These are phyloP conservation scores for Pichia membranifaciens DNA, from an alignment of 805 yeast species.

Conservation along the genomic window DNA sequence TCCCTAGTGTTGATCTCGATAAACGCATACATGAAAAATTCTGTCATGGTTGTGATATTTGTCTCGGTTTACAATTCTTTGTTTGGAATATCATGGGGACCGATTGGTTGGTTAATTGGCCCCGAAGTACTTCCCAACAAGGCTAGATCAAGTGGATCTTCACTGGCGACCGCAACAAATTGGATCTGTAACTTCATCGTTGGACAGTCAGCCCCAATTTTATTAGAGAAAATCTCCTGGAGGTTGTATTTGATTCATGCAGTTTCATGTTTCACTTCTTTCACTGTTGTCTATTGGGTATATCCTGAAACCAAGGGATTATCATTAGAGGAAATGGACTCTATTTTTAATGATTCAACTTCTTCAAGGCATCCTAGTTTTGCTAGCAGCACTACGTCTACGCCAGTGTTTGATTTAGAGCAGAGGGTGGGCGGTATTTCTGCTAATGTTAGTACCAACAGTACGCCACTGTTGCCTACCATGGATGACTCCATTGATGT, in stretches of 20 bases:
- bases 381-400: neutral
- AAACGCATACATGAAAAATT: slow-evolving; percentile 57
- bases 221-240: slow-evolving; percentile 75
- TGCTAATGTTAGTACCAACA: neutral
- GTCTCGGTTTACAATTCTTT: slow-evolving; percentile 77
- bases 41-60: slow-evolving; percentile 52
- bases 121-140: slow-evolving; percentile 82
- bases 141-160: slow-evolving; percentile 86
- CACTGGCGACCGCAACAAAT: slow-evolving; percentile 84
- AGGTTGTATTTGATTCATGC: slow-evolving; percentile 79
- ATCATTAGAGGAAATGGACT: slow-evolving; percentile 85
- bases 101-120: slow-evolving; percentile 78
- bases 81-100: slow-evolving; percentile 92
- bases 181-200: slow-evolving; percentile 92
- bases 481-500: slow-evolving; percentile 17
- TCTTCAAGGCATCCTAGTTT: slow-evolving; percentile 13
- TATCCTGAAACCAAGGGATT: slow-evolving; percentile 93
- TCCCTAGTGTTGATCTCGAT: slow-evolving; percentile 62
- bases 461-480: slow-evolving; percentile 1
- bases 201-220: slow-evolving; percentile 85
- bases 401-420: slow-evolving; percentile 1
- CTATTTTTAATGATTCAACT: slow-evolving; percentile 60
- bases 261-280: slow-evolving; percentile 65
- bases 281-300: slow-evolving; percentile 60
- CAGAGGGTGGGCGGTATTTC: neutral